Conservation (phyloP, 2,329 filamentous ascomycete genomes). For the Trichoderma endophyticum region DNA sequence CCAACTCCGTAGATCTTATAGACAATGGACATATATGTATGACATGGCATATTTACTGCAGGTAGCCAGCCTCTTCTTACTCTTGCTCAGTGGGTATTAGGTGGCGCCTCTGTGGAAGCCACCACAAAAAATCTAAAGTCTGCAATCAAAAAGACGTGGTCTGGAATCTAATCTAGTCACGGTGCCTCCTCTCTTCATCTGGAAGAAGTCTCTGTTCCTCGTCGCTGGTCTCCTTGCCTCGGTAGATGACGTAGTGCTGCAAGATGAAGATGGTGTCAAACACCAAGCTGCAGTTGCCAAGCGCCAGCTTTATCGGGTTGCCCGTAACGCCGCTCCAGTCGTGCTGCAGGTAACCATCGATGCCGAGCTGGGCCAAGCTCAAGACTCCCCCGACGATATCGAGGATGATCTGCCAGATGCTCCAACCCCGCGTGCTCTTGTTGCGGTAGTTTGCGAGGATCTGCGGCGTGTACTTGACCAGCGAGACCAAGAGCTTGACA, state of each 20-base stretch:
- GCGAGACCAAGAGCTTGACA: slow-evolving; percentile 82
- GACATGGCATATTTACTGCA: background rate
- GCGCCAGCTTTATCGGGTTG: slow-evolving; percentile 84
- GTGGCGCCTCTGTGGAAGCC: background rate
- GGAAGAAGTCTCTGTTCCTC: slow-evolving; percentile 29
- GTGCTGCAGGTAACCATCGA: slow-evolving; percentile 79
- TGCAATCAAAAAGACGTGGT: background rate
- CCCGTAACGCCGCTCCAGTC: slow-evolving; percentile 91
- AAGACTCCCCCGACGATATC: slow-evolving; percentile 80
- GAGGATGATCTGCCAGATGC: slow-evolving; percentile 77
- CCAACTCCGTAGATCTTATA: slow-evolving; percentile 11
- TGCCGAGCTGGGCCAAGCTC: slow-evolving; percentile 74
- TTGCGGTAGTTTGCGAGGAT: slow-evolving; percentile 79
- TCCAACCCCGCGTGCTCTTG: slow-evolving; percentile 83
- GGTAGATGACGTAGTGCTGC: slow-evolving; percentile 85
- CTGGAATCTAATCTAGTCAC: slow-evolving; percentile 1
- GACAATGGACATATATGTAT: background rate
- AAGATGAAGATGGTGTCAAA: slow-evolving; percentile 84
- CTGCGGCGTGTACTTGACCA: slow-evolving; percentile 93
- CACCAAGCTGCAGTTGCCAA: slow-evolving; percentile 80
- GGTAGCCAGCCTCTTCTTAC: background rate
- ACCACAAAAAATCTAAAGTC: background rate
- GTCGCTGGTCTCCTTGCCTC: slow-evolving; percentile 15
- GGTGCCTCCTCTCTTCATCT: slow-evolving; percentile 24
- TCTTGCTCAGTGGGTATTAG: background rate